Evolutionary conservation across 106 monocot genomes (phyloP).

Genomic region (Allium sativum): DNA sequence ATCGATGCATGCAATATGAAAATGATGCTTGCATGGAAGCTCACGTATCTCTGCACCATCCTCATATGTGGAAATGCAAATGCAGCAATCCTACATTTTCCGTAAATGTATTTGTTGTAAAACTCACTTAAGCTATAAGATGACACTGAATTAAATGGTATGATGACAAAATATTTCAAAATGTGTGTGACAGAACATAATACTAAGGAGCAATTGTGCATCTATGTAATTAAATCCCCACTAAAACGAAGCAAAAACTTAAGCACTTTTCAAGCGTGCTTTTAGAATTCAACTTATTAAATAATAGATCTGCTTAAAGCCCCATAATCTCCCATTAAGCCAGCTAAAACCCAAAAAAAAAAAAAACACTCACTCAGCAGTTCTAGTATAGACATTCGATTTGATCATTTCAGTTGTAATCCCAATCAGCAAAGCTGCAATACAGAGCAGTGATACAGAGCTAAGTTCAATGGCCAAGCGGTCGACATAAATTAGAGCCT

Average conservation of each 20-base stretch:
- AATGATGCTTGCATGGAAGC: slow-evolving; percentile 82
- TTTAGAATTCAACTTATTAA: not conserved
- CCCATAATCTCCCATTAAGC: not conserved
- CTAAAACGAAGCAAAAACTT: too few species aligned
- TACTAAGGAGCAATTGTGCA: too few species aligned
- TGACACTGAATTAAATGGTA: not conserved
- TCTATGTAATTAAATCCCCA: too few species aligned
- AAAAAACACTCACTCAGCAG: not conserved
- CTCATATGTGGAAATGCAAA: slow-evolving; percentile 74
- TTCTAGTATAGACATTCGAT: not conserved
- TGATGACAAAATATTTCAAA: not conserved
- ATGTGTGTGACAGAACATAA: not conserved
- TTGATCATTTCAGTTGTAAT: not conserved
- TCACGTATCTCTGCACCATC: slow-evolving; percentile 68
- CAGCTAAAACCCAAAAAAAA: not conserved
- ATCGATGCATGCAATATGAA: slow-evolving; percentile 59
- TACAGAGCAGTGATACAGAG: not conserved
- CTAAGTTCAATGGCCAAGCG: not conserved
- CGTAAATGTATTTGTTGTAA: not conserved
- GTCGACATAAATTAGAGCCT: not conserved
- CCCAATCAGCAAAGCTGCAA: not conserved
- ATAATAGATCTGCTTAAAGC: not conserved
- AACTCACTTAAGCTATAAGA: not conserved
- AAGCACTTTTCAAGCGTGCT: too few species aligned
- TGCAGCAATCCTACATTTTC: slow-evolving; percentile 63